Base-by-base conservation (phyloP, 495 filamentous ascomycete genomes). In the Hamigera avellanea region DNA sequence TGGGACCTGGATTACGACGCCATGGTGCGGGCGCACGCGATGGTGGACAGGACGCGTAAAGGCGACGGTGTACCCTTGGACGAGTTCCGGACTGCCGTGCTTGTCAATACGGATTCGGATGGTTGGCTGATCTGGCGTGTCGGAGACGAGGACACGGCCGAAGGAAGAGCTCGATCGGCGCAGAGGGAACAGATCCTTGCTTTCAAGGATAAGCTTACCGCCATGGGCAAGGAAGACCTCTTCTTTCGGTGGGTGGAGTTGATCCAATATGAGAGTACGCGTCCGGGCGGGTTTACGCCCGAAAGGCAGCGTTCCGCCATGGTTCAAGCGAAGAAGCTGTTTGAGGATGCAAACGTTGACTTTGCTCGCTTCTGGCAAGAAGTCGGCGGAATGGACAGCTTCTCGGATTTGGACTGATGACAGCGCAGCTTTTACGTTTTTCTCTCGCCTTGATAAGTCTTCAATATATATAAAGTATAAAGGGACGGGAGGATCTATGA, bases 231-330 rank as follows among this genome's bases (percentile, higher is more conserved):
- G 55, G 86, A 91, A 53, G 72, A 78, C 38, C 53, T 93, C 6
- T 93, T 93, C 59, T 91, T 78, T 56, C 70, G 78, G 21, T 87
- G 83, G 81, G 80, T 88, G 33, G 86, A 93, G 60, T 56, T 91
- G 37, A 67, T 93, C 26, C 85, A 93, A 54, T 86, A 73, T 48
- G 86, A 91, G 58, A 81, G 81, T 33, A 72, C 71, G 19, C 70
- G 69, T 41, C 75, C 83, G 0, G 84, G 79, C 27, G 80, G 80
- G 0, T 88, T 88, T 47, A 79, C 74, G 1, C 50, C 61, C 2
- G 81, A 86, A 46, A 65, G 72, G 44, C 81, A 87, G 58, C 55
- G 67, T 15, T 67, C 66, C 33, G 72, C 75, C 1, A 81, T 85
- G 46, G 40, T 70, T 14, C 71, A 80, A 69, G 73, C 73, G 43